Evolutionary conservation across 441 rosid species (phyloP).

Genomic region (Jatropha multifida): DNA sequence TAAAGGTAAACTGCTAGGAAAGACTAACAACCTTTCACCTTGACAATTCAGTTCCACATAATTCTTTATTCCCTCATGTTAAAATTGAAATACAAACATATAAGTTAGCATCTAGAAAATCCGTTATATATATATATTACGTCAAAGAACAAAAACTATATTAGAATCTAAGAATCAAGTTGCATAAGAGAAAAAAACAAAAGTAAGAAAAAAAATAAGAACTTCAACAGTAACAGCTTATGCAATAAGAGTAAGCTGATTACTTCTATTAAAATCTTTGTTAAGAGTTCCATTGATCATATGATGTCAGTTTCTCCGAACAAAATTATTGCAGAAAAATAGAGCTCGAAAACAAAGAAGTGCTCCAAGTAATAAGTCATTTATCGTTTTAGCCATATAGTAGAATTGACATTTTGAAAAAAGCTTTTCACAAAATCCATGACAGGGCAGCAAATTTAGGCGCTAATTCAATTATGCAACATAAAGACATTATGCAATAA

Average conservation of each 20-base stretch:
- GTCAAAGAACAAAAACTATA: background rate
- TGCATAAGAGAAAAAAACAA: background rate
- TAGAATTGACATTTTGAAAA: background rate
- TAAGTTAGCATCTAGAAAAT: background rate
- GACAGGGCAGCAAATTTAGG: background rate
- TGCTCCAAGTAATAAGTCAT: background rate
- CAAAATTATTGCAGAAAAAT: background rate
- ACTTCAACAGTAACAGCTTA: background rate
- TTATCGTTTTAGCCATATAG: background rate
- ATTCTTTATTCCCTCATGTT: background rate
- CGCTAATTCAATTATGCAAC: background rate
- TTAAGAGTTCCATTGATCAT: background rate
- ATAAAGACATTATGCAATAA: background rate
- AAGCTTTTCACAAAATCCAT: background rate
- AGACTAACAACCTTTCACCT: background rate
- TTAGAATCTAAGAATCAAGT: background rate
- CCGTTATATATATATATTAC: background rate
- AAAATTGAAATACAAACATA: background rate
- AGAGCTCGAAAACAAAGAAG: background rate
- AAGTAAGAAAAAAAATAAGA: background rate
- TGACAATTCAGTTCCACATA: conserved; percentile 2
- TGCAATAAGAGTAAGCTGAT: background rate
- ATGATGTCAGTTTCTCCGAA: background rate
- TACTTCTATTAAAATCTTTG: background rate
- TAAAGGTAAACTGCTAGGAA: background rate